phyloP scores from a whole-genome alignment of 345 rosid species.

The Hibiscus trionum region DNA sequence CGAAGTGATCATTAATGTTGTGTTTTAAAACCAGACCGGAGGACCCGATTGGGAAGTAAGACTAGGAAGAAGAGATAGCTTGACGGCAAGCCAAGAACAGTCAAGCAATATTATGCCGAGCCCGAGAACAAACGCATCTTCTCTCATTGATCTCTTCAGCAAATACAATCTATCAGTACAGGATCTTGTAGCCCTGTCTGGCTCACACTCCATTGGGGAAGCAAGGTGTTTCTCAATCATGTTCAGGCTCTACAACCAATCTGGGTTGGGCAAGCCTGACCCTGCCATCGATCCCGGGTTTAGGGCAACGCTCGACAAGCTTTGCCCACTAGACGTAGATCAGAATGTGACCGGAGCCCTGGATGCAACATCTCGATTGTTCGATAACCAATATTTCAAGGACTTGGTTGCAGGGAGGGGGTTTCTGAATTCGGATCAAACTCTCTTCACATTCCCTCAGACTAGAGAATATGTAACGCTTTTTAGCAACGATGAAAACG shows the following conservation, averaged over 20 bases:
- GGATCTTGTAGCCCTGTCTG: conserved; percentile 90
- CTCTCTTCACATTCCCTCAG: conserved; percentile 42
- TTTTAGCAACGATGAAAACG: conserved; percentile 42
- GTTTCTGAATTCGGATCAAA: conserved; percentile 85
- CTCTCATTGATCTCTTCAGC: conserved; percentile 49
- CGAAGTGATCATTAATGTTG: neutral
- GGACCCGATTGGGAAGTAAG: conserved; percentile 88
- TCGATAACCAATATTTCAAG: conserved; percentile 78
- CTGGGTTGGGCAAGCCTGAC: conserved; percentile 65
- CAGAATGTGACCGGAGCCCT: conserved; percentile 58
- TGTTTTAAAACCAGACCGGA: conserved; percentile 43
- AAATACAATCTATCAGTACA: conserved; percentile 57
- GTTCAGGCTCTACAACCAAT: conserved; percentile 87
- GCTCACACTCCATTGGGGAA: conserved; percentile 88
- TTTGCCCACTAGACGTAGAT: conserved; percentile 70
- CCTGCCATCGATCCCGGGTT: conserved; percentile 50
- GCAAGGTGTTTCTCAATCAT: conserved; percentile 81
- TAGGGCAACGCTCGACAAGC: conserved; percentile 44
- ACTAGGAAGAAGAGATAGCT: conserved; percentile 74
- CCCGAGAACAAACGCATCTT: conserved; percentile 72
- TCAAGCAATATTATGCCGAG: conserved; percentile 73
- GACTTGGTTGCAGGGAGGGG: conserved; percentile 81
- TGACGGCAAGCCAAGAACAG: conserved; percentile 71
- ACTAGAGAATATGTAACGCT: conserved; percentile 48
- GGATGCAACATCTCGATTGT: conserved; percentile 57